Conservation (phyloP, 768 basidiomycete species). For the Collybia mongolica region DNA sequence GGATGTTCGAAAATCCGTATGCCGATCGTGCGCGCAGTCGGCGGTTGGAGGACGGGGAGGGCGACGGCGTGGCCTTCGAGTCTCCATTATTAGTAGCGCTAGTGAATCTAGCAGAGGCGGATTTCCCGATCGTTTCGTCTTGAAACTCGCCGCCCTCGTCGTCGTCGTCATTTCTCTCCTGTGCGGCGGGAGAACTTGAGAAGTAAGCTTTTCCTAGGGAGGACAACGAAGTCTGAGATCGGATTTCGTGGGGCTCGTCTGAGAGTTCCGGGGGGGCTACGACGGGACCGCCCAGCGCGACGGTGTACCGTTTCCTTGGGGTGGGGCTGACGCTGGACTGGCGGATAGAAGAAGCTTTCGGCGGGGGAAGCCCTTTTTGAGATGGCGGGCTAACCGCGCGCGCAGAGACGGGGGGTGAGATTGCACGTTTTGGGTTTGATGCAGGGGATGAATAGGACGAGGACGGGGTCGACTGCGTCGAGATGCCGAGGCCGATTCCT, state of each 20-base stretch:
- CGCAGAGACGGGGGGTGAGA: slow-evolving; percentile 12
- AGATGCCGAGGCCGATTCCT: slow-evolving; percentile 21
- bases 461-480: slow-evolving; percentile 22
- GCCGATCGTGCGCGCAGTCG: slow-evolving; percentile 58
- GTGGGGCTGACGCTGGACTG: slow-evolving; percentile 66
- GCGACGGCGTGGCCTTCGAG: slow-evolving; percentile 21
- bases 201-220: slow-evolving; percentile 42
- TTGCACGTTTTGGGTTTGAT: slow-evolving; percentile 12
- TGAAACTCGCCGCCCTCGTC: slow-evolving; percentile 42
- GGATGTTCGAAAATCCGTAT: slow-evolving; percentile 43
- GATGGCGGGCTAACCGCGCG: slow-evolving; percentile 15
- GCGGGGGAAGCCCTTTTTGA: slow-evolving; percentile 41
- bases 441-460: slow-evolving; percentile 25
- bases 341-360: slow-evolving; percentile 35
- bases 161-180: slow-evolving; percentile 30
- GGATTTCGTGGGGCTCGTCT: slow-evolving; percentile 5
- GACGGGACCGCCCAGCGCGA: slow-evolving; percentile 77
- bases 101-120: slow-evolving; percentile 29
- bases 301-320: slow-evolving; percentile 83
- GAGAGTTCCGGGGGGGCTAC: slow-evolving; percentile 33
- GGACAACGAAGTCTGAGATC: slow-evolving; percentile 19
- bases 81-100: slow-evolving; percentile 17
- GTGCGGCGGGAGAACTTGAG: slow-evolving; percentile 31
- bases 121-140: slow-evolving; percentile 66
- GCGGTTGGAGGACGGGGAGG: slow-evolving; percentile 28